These are phyloP conservation scores for Zasmidium citrigriseum DNA, from an alignment of 2,329 filamentous ascomycete species.

Conservation along the genomic window DNA sequence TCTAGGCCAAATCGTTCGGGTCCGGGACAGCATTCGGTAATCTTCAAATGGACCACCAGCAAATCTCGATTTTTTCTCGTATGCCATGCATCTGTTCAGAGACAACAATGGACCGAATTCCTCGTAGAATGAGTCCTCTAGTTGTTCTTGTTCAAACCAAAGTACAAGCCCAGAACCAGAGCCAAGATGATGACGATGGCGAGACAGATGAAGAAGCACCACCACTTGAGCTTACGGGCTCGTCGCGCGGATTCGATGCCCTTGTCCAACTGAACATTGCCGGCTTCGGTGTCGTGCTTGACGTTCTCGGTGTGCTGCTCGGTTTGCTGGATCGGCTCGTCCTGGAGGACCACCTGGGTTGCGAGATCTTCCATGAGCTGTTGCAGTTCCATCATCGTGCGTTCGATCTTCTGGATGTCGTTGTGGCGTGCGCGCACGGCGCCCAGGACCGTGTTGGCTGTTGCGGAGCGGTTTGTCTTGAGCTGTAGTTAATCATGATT, in stretches of 20 bases:
- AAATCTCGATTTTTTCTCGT: too few relatives aligned
- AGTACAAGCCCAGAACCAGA: conserved; percentile 51
- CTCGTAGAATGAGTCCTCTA: not conserved
- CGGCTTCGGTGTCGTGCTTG: conserved; percentile 66
- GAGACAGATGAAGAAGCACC: conserved; percentile 63
- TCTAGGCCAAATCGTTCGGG: not conserved
- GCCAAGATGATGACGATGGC: conserved; percentile 52
- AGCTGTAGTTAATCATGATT: conserved; percentile 53
- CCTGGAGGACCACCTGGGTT: conserved; percentile 72
- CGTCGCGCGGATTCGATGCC: conserved; percentile 68
- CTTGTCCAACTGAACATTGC: conserved; percentile 67
- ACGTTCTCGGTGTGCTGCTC: conserved; percentile 69
- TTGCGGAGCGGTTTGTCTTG: conserved; percentile 71
- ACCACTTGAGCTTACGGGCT: conserved; percentile 79
- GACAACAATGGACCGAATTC: too few relatives aligned
- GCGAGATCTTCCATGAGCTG: conserved; percentile 74
- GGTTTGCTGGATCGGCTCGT: conserved; percentile 61
- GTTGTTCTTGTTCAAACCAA: conserved; percentile 39
- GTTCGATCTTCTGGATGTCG: conserved; percentile 78
- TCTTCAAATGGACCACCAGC: too few relatives aligned
- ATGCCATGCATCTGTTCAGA: too few relatives aligned
- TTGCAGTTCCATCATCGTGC: conserved; percentile 69
- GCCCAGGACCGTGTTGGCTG: conserved; percentile 72
- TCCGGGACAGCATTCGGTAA: too few relatives aligned
- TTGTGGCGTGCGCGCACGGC: conserved; percentile 81